Evolutionary conservation across 2,329 filamentous ascomycete genomes (phyloP).

Genomic region (Orbilia oligospora): DNA sequence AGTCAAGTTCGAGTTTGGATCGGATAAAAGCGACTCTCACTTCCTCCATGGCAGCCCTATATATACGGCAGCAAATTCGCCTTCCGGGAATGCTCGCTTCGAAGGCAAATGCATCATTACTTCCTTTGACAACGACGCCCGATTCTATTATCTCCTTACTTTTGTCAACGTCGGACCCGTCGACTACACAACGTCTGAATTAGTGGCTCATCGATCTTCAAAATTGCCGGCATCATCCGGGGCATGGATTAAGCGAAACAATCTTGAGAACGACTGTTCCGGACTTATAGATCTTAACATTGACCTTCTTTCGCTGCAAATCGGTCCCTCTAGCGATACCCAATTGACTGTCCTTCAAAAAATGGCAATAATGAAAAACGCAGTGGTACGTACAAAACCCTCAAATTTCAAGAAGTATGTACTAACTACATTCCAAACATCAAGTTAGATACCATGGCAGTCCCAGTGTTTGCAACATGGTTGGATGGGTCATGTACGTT

Average conservation of each 20-base stretch:
- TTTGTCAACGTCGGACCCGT: constrained; percentile 48
- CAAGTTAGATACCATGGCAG: constrained; percentile 75
- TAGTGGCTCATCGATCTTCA: constrained; percentile 34
- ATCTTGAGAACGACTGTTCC: constrained; percentile 2
- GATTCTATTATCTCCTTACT: constrained; percentile 43
- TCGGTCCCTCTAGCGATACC: not conserved
- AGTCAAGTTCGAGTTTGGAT: constrained; percentile 50
- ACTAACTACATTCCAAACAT: constrained; percentile 15
- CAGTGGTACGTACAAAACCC: constrained; percentile 71
- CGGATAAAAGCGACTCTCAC: not conserved
- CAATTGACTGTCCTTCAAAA: constrained; percentile 75
- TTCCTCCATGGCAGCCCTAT: constrained; percentile 25
- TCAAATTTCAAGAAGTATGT: not conserved
- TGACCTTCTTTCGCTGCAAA: constrained; percentile 7
- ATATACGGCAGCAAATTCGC: constrained; percentile 49
- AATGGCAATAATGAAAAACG: constrained; percentile 81
- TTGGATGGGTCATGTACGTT: constrained; percentile 81
- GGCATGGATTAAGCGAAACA: constrained; percentile 36
- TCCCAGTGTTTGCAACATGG: constrained; percentile 85
- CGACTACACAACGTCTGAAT: constrained; percentile 3
- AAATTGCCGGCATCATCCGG: constrained; percentile 46
- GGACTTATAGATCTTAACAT: constrained; percentile 8
- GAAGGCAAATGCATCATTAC: constrained; percentile 55
- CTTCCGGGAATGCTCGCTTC: constrained; percentile 50
- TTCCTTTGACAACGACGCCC: constrained; percentile 18